phyloP scores from a whole-genome alignment of 306 rosid species.

The Vigna unguiculata region DNA sequence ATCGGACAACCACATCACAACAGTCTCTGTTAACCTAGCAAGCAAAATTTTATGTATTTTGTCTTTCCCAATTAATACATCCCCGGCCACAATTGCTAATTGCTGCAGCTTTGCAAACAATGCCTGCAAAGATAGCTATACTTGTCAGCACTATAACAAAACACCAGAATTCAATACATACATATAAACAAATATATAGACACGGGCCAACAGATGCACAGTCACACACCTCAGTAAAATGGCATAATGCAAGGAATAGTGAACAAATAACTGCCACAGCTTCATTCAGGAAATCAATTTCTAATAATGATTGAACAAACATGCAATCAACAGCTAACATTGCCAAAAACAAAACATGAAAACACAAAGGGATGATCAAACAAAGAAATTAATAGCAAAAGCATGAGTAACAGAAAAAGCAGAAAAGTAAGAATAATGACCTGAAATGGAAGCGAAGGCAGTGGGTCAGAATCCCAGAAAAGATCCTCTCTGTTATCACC shows the following conservation, averaged over 20 bases:
- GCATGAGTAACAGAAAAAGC: conserved; percentile 23
- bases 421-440: conserved; percentile 53
- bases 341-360: conserved; percentile 24
- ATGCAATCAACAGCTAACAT: conserved; percentile 24
- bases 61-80: conserved; percentile 89
- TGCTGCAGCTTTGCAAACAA: conserved; percentile 92
- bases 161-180: conserved; percentile 26
- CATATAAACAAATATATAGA: not conserved
- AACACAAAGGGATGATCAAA: conserved; percentile 24
- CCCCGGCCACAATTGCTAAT: conserved; percentile 92
- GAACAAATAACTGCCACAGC: conserved; percentile 18
- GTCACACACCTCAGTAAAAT: conserved; percentile 1
- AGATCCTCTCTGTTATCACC: conserved; percentile 67
- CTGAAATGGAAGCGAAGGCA: conserved; percentile 99
- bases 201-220: not conserved
- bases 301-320: conserved; percentile 30
- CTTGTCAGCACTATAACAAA: conserved; percentile 33
- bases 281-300: conserved; percentile 31
- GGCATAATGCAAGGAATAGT: conserved; percentile 20
- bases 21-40: conserved; percentile 96
- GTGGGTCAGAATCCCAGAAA: conserved; percentile 68
- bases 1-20: conserved; percentile 94
- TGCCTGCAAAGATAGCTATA: conserved; percentile 67
- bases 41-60: conserved; percentile 93
- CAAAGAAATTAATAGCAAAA: conserved; percentile 12